phyloP scores from a whole-genome alignment of 139 green algal genomes.

The Tetradesmus obliquus region DNA sequence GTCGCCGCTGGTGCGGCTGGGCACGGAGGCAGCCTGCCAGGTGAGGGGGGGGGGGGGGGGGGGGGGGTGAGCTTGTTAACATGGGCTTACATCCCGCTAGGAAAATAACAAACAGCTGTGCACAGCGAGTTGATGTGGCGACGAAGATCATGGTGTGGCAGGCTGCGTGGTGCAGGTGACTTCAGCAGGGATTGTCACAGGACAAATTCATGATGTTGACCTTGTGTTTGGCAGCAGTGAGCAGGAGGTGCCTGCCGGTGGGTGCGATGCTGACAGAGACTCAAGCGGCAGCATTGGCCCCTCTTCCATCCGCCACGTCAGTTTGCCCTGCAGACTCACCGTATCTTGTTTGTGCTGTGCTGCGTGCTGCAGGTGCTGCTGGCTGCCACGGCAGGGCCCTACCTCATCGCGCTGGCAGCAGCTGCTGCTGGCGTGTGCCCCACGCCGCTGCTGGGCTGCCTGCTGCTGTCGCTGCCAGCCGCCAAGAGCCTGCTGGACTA shows the following conservation, averaged over 20 bases:
- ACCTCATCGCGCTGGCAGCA: conserved; percentile 36
- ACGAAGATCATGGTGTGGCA: not conserved
- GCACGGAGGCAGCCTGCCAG: conserved; percentile 57
- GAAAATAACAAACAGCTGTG: not conserved
- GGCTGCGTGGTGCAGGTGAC: not conserved
- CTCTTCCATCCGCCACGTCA: too few species aligned
- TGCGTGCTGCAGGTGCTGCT: conserved; percentile 15
- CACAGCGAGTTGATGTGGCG: not conserved
- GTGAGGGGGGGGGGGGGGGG: conserved; percentile 46
- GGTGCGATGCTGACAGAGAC: not conserved
- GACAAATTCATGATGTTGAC: too few species aligned
- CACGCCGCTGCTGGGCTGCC: not conserved
- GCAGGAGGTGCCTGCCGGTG: not conserved
- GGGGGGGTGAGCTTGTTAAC: not conserved
- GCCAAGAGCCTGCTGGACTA: conserved; percentile 51
- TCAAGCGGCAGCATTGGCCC: not conserved
- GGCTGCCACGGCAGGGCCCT: conserved; percentile 4
- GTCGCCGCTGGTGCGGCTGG: conserved; percentile 90
- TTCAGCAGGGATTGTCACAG: too few species aligned
- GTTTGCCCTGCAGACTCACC: too few species aligned
- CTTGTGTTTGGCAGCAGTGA: too few species aligned
- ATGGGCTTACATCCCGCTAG: not conserved
- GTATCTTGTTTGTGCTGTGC: too few species aligned
- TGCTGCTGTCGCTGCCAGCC: conserved; percentile 50
- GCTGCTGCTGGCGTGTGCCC: conserved; percentile 42